Base-by-base conservation (phyloP, 768 basidiomycete species). In the Suillus hirtellus region DNA sequence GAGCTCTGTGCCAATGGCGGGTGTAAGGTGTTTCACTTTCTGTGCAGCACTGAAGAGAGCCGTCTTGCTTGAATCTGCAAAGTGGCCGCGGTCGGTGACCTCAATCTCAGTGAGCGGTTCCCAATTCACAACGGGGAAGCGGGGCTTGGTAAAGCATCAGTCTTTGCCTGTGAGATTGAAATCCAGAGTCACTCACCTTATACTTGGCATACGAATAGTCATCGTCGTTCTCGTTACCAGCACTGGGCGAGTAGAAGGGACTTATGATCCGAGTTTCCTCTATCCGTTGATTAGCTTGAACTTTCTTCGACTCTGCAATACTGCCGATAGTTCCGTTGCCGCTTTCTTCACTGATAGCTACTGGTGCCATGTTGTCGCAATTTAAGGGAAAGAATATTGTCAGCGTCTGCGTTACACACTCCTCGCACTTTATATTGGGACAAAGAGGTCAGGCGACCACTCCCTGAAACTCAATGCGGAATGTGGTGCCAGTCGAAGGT, bases 1-100 rank as follows among this genome's bases (percentile, higher is more conserved):
- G 54, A 93, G 77, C 71, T 93, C 92, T 35, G 89, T 90, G 19
- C 91, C 92, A 67, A 93, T 88, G 43, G 81, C 78, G 2, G 88
- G 89, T 0, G 89, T 89, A 53, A 92, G 76, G 67, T 91, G 81
- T 64, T 80, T 83, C 59, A 92, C 84, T 71, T 87, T 90, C 62
- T 79, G 79, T 12, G 88, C 91, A 21, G 87, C 89, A 59, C 79
- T 71, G 46, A 92, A 76, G 19, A 94, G 77, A 50, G 75, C 82
- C 69, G 83, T 84, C 78, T 93, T 93, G 65, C 81, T 79, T 0
- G 86, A 84, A 69, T 92, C 90, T 8, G 91, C 91, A 53, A 77
- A 78, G n/a, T 82, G 74, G 10, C 82, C 92, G 37, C 89, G 86
- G 59, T 93, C 90, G 21, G 79, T 81, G 44, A 92, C 86, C n/a